Evolutionary conservation across 495 filamentous ascomycete genomes (phyloP).

Genomic region (Trichoderma reesei): DNA sequence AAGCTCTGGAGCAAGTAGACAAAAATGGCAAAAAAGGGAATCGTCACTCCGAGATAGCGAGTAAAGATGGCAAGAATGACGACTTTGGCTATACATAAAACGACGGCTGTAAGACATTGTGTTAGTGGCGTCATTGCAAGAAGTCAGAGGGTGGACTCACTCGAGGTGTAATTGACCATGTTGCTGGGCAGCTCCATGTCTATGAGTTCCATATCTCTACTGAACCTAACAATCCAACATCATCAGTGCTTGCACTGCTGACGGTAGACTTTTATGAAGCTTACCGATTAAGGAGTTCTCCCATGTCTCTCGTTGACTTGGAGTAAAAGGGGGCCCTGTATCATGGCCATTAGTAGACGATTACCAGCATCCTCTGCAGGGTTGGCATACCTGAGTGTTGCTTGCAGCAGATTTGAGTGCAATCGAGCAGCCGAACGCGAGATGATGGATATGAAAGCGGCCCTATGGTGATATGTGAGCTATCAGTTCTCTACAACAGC

Average conservation of each 20-base stretch:
- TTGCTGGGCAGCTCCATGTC: conserved; percentile 16
- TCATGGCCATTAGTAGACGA: not conserved
- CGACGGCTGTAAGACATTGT: not conserved
- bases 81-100: conserved; percentile 7
- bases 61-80: not conserved
- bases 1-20: conserved; percentile 45
- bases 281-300: not conserved
- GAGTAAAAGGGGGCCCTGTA: not conserved
- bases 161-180: conserved; percentile 6
- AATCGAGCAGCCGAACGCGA: not conserved
- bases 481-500: not conserved
- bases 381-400: not conserved
- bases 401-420: conserved; percentile 7
- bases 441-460: conserved; percentile 3
- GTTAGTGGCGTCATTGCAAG: not conserved
- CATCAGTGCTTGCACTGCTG: not conserved
- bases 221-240: conserved; percentile 5
- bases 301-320: not conserved
- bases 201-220: conserved; percentile 16
- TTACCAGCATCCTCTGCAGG: not conserved
- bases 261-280: not conserved
- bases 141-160: not conserved
- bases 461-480: not conserved
- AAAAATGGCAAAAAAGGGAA: conserved; percentile 15
- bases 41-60: conserved; percentile 10